Base-by-base conservation (phyloP, 352 stramenopile species). In the Phytophthora pini region DNA sequence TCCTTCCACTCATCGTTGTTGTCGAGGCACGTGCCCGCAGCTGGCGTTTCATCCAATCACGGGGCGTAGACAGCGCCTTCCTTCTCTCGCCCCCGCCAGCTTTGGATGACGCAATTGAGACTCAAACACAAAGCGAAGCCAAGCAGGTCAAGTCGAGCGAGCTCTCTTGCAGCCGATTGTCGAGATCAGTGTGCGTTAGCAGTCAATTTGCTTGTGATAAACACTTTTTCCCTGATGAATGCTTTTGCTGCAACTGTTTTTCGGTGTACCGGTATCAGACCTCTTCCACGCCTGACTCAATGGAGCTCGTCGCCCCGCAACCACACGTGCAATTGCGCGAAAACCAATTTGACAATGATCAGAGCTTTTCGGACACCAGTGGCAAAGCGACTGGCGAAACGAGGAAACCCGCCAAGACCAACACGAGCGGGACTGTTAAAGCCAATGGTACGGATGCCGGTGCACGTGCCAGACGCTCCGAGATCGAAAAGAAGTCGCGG, bases 401-500 rank as follows among this genome's bases (percentile, higher is more conserved):
- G 26, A 41, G n/a, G 15, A 54, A 59, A 15, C 26, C 48, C 11
- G 24, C 8, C 22, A 61, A 39, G 32, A 60, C 36, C 12, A 43
- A 58, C 7, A 73, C 56, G 8, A 48, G 32, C 7, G 17, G 17
- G 17, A 20, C 17, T 20, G 17, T 20, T 20, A 26, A 12, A 0
- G 38, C 9, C 31, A 38, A 58, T 22, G n/a, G 12, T 10, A 46
- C 52, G 31, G 48, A 11, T 32, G 24, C 39, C 0, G 47, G 56
- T 59, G 49, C 31, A 58, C 82, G 82, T 15, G 72, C 77, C 5
- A 57, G 76, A 2, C 68, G 82, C 17, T 84, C 77, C 20, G 82
- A 88, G 74, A 88, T 90, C 50, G 82, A 90, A 62, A 76, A 77
- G 52, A 74, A 79, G 40, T 90, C 82, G 17, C 75, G 82, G 6